A percentile compares a stretch with the other conserved stretches of the same genome.
phyloP scores from a whole-genome alignment of 140 eudicot genomes.

The Bidens hawaiensis region DNA sequence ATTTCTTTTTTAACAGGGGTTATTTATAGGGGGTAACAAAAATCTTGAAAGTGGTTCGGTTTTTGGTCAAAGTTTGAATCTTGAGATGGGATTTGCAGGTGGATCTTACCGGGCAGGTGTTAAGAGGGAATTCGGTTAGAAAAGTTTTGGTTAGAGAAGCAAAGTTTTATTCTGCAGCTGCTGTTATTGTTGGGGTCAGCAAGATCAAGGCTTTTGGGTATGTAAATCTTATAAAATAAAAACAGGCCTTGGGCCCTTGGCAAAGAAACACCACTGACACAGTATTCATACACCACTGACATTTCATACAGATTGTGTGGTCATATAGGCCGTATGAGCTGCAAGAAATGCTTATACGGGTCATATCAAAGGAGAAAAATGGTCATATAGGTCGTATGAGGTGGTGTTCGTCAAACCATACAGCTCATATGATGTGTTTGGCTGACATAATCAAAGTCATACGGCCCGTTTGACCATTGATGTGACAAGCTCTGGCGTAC shows the following conservation, averaged over 20 bases:
- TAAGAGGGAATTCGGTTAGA: slow-evolving; percentile 64
- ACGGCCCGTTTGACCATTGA: too few species aligned
- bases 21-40: background rate
- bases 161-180: slow-evolving; percentile 51
- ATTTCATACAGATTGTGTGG: too few species aligned
- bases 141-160: slow-evolving; percentile 84
- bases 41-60: background rate
- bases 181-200: slow-evolving; percentile 70
- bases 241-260: too few species aligned
- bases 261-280: background rate
- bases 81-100: slow-evolving; percentile 43
- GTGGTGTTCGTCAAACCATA: too few species aligned
- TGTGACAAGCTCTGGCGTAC: too few species aligned
- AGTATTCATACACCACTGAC: too few species aligned
- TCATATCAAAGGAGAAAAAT: too few species aligned
- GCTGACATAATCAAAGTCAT: too few species aligned
- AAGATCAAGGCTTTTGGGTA: slow-evolving; percentile 68
- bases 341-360: too few species aligned
- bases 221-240: background rate
- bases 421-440: too few species aligned
- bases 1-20: background rate
- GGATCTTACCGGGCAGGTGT: slow-evolving; percentile 47
- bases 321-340: too few species aligned
- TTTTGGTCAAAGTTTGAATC: background rate
- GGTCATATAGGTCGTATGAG: too few species aligned